Evolutionary conservation across 306 rosid species (phyloP), one percentile per base, ranked within the genome.

Genomic region (Neltuma alba): DNA sequence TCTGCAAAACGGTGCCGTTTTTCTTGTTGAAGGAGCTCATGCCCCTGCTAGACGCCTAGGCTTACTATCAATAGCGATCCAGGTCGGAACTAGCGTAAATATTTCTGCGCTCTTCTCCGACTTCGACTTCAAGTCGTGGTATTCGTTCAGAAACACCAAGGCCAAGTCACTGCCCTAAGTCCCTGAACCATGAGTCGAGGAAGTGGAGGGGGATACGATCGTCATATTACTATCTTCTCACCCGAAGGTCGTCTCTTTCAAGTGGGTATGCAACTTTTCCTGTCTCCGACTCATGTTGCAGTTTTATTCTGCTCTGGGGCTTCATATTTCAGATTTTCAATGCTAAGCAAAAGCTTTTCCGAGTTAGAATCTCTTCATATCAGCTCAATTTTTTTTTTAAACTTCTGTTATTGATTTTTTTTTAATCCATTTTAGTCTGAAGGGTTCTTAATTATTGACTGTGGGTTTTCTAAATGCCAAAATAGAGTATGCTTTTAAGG

Each of bases 171-270:
- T 15, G 30, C 30, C 28, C 66, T 14, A 28, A 60, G 9, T 60
- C 18, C 45, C 28, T 9, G 38, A 62, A 54, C 25, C 62, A 90
- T 88, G 94, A 90, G 94, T 85, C 86, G 94, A 79, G 94, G 98
- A 72, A 96, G 99, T 41, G 99, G 99, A 82, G 99, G 97, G 12
- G 98, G 99, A 20, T 96, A 96, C 45, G 98, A 96, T 62, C 98
- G 99, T 54, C 99, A 96, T 81, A 96, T 96, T 82, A 96, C 99
- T 20, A 96, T 96, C 67, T 96, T 95, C 94, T 96, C 99, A 11
- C 99, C 99, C 0, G 99, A 96, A 72, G 99, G 99, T 4, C 99
- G 99, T 70, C 92, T 96, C 47, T 96, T 96, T 70, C 99, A 88
- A 86, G 86, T 85, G 1, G 92, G 94, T 90, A 79, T 38, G 88